A percentile compares a stretch with the other conserved stretches of the same genome.
Conservation (phyloP, 345 rosid species). For the Arabidopsis suecica region DNA sequence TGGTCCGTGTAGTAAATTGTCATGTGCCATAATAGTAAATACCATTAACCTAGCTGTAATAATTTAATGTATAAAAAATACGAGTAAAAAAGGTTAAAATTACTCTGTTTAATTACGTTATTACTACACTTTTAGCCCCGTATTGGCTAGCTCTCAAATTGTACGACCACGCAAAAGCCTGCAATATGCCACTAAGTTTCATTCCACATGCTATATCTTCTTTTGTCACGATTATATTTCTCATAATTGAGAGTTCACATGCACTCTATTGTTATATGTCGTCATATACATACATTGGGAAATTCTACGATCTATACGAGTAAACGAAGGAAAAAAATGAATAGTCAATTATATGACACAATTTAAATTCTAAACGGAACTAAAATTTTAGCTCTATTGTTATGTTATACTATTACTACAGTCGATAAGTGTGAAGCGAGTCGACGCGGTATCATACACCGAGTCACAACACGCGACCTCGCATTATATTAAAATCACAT, state of each 20-base stretch:
- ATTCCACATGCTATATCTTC: constrained; percentile 36
- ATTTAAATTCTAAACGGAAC: not conserved
- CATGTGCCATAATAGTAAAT: not conserved
- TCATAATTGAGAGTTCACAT: constrained; percentile 42
- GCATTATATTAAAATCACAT: not conserved
- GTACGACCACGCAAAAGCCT: constrained; percentile 26
- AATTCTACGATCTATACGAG: not conserved
- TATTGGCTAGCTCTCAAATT: not conserved
- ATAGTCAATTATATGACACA: not conserved
- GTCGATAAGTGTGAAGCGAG: constrained; percentile 36
- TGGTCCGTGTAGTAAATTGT: constrained; percentile 23
- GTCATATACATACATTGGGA: not conserved
- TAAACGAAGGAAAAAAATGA: not conserved
- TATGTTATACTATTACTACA: not conserved
- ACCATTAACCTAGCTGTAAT: constrained; percentile 2
- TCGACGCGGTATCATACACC: constrained; percentile 37
- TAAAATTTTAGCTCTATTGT: not conserved
- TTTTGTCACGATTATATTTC: constrained; percentile 16
- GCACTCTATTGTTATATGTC: constrained; percentile 33
- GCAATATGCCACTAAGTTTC: constrained; percentile 31
- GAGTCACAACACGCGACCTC: constrained; percentile 39
- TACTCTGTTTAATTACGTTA: not conserved
- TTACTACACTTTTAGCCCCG: not conserved
- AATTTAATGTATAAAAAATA: not conserved
- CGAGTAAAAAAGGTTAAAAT: not conserved